These are phyloP conservation scores for Diplocarpon mali DNA, from an alignment of 2,329 filamentous ascomycete species.

Conservation along the genomic window DNA sequence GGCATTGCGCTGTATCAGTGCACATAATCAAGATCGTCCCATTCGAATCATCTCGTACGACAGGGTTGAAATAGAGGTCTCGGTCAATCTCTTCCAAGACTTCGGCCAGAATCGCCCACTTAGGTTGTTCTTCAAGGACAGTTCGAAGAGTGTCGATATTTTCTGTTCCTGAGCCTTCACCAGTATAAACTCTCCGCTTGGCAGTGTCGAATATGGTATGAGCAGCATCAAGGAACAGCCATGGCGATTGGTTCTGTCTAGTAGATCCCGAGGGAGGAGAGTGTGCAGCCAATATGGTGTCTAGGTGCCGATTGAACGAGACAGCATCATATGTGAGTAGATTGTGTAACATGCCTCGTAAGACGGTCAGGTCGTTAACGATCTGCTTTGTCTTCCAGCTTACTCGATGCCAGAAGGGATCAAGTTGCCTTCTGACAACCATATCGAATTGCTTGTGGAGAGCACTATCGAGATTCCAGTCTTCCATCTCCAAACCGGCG, in stretches of 20 bases:
- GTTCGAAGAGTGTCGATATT: slow-evolving; percentile 46
- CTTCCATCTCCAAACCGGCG: slow-evolving; percentile 82
- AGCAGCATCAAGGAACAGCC: slow-evolving; percentile 91
- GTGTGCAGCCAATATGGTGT: slow-evolving; percentile 86
- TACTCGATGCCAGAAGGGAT: slow-evolving; percentile 94
- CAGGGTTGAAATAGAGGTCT: slow-evolving; percentile 75
- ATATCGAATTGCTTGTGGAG: slow-evolving; percentile 87
- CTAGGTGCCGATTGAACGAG: slow-evolving; percentile 82
- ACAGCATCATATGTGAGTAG: slow-evolving; percentile 83
- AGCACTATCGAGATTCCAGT: slow-evolving; percentile 92
- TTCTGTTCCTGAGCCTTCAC: slow-evolving; percentile 36
- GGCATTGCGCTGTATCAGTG: slow-evolving; percentile 72
- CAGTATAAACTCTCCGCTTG: slow-evolving; percentile 75
- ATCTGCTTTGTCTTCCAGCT: slow-evolving; percentile 94
- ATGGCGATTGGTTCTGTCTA: slow-evolving; percentile 81
- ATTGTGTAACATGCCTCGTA: slow-evolving; percentile 71
- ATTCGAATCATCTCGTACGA: slow-evolving; percentile 69
- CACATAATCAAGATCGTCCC: slow-evolving; percentile 96
- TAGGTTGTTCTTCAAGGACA: slow-evolving; percentile 86
- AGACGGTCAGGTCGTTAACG: slow-evolving; percentile 73
- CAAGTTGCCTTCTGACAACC: slow-evolving; percentile 77
- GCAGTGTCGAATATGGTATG: slow-evolving; percentile 90
- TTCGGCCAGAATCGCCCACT: slow-evolving; percentile 84
- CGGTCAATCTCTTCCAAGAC: slow-evolving; percentile 88
- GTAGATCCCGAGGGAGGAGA: slow-evolving; percentile 80